Evolutionary conservation across 768 basidiomycete species (phyloP).

Genomic region (Boletus reticuloceps): DNA sequence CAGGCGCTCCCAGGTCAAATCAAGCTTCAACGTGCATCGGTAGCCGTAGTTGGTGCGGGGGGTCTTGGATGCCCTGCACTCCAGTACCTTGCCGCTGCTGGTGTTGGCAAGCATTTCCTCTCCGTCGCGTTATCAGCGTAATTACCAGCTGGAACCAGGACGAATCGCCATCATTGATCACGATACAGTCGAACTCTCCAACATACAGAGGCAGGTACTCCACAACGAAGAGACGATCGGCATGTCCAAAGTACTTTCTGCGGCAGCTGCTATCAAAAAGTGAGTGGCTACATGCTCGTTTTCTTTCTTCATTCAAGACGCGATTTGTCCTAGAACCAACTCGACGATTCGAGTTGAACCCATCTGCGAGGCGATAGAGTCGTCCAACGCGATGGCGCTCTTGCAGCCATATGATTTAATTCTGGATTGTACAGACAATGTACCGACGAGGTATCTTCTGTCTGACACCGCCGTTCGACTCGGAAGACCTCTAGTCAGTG

Average conservation of each 20-base stretch:
- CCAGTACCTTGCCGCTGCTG: slow-evolving; percentile 90
- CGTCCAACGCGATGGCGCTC: slow-evolving; percentile 63
- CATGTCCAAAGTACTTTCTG: slow-evolving; percentile 78
- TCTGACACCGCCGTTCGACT: slow-evolving; percentile 81
- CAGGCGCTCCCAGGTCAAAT: slow-evolving; percentile 62
- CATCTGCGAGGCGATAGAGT: slow-evolving; percentile 49
- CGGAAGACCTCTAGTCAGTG: slow-evolving; percentile 82
- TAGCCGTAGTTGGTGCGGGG: slow-evolving; percentile 91
- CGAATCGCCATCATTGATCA: slow-evolving; percentile 85
- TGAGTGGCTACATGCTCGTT: slow-evolving; percentile 28
- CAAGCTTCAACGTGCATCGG: slow-evolving; percentile 69
- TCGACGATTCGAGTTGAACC: slow-evolving; percentile 61
- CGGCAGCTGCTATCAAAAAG: slow-evolving; percentile 66
- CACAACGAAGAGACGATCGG: slow-evolving; percentile 74
- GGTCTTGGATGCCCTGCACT: slow-evolving; percentile 95
- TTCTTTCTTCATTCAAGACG: not conserved
- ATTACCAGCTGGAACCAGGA: slow-evolving; percentile 45
- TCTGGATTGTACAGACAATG: slow-evolving; percentile 94
- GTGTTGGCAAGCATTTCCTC: slow-evolving; percentile 63
- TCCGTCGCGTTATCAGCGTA: not conserved
- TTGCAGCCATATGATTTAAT: slow-evolving; percentile 69
- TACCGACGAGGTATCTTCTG: slow-evolving; percentile 87
- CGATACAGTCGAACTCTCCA: slow-evolving; percentile 84
- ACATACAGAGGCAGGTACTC: slow-evolving; percentile 91
- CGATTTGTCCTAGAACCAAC: slow-evolving; percentile 63